Conservation (phyloP, 768 basidiomycete species). For the Pluteus cervinus region DNA sequence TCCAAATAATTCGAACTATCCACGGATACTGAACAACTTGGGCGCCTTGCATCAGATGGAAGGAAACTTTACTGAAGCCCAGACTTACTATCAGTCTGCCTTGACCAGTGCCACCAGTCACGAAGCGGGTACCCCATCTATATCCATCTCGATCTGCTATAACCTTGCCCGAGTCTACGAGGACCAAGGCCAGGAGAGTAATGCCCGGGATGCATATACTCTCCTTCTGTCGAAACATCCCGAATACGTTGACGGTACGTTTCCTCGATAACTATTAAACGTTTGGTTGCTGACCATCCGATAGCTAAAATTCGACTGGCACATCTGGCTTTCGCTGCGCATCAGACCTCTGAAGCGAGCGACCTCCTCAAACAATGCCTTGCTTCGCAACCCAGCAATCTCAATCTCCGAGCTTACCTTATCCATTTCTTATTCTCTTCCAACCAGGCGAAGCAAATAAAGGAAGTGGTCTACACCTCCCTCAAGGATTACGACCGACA, state of each 20-base stretch:
- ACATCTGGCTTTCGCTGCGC: constrained; percentile 64
- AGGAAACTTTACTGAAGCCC: constrained; percentile 48
- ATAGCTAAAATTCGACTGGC: constrained; percentile 92
- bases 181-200: constrained; percentile 63
- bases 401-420: constrained; percentile 90
- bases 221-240: constrained; percentile 87
- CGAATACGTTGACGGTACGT: constrained; percentile 91
- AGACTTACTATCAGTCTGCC: constrained; percentile 66
- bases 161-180: constrained; percentile 93
- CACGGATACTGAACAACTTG: constrained; percentile 76
- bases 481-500: constrained; percentile 82
- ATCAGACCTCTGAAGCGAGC: constrained; percentile 77
- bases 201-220: constrained; percentile 82
- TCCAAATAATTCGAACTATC: constrained; percentile 42
- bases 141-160: constrained; percentile 77
- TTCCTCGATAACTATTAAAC: background rate
- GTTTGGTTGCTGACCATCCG: constrained; percentile 1
- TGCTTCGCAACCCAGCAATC: constrained; percentile 65
- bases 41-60: constrained; percentile 72
- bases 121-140: constrained; percentile 34
- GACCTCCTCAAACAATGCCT: constrained; percentile 87
- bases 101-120: constrained; percentile 50
- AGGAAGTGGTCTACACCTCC: constrained; percentile 86
- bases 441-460: constrained; percentile 62
- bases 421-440: constrained; percentile 87